Conservation (phyloP, 345 rosid genomes). For the Acer yangbiense region DNA sequence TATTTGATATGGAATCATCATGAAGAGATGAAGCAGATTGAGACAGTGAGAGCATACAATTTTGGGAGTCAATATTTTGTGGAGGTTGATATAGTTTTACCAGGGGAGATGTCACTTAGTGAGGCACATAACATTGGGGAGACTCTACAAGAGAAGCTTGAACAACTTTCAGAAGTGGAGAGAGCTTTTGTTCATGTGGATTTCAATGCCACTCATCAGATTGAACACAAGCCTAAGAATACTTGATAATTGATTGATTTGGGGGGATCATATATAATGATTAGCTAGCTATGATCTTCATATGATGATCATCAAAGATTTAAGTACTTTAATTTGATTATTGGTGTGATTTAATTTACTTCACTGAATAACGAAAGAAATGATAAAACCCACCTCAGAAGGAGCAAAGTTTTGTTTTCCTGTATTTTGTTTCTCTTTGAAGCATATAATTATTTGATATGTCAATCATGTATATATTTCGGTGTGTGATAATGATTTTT, state of each 20-base stretch:
- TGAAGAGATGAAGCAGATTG: conserved; percentile 45
- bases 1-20: conserved; percentile 57
- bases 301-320: no score
- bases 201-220: conserved; percentile 35
- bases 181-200: conserved; percentile 55
- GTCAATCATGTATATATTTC: no score
- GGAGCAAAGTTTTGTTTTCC: no score
- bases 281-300: no score
- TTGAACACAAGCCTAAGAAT: conserved; percentile 37
- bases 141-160: conserved; percentile 50
- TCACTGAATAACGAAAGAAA: no score
- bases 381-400: no score
- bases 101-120: conserved; percentile 38
- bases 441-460: no score
- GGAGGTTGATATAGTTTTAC: conserved; percentile 50
- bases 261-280: no score
- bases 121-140: conserved; percentile 52
- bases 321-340: no score
- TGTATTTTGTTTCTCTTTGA: no score
- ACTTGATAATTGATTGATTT: neutral
- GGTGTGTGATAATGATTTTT: no score
- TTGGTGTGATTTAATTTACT: no score
- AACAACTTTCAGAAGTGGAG: conserved; percentile 45
- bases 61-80: conserved; percentile 45
- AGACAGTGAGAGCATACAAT: conserved; percentile 50